Base-by-base conservation (phyloP, 1,139 yeast genomes). In the Meyerozyma smithsonii region DNA sequence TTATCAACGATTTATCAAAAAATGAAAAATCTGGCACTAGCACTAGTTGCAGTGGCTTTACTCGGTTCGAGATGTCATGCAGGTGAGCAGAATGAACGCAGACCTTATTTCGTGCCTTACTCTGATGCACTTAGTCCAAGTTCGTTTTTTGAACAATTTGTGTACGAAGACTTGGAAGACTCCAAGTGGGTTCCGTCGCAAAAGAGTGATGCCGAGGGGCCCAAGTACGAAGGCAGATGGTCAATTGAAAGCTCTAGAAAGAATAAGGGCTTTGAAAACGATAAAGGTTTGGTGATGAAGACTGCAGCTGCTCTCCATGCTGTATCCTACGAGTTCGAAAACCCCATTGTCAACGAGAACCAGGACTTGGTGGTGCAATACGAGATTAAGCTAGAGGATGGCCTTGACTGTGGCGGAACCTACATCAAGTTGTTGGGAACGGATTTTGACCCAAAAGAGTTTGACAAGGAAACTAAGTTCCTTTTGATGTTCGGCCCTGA, bases 401-500 rank as follows among this genome's bases (percentile, higher is more conserved):
- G 85, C 3, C 66, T 87, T 45, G 71, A 70, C 33, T 89, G 97
- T 63, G 95, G 95, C 37, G 97, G 97, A 39, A 89, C 95, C 1
- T 89, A 89, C 62, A 62, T 89, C 51, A 89, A 89, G 64, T 67
- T 89, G 37, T 66, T 89, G 41, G 69, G 79, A 28, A 66, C 66
- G 8, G 76, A 66, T 4, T 69, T 67, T 41, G 54, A 58, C n/a
- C n/a, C n/a, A 26, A 45, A 42, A 4, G 72, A 68, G 52, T 81
- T 84, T 61, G 69, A 66, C 49, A 74, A 77, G 45, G 77, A 72
- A 17, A 73, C 95, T 5, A 85, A 90, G 1, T 88, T 83, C 63
- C 88, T 84, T 57, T 62, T 90, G 47, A 84, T 89, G 94, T 90
- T 90, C 69, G 97, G 97, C 19, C 97, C 97, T 28, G 97, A 90